Evolutionary conservation across 345 rosid genomes (phyloP), one percentile per base, ranked within the genome.

Genomic region (Gossypium australe): DNA sequence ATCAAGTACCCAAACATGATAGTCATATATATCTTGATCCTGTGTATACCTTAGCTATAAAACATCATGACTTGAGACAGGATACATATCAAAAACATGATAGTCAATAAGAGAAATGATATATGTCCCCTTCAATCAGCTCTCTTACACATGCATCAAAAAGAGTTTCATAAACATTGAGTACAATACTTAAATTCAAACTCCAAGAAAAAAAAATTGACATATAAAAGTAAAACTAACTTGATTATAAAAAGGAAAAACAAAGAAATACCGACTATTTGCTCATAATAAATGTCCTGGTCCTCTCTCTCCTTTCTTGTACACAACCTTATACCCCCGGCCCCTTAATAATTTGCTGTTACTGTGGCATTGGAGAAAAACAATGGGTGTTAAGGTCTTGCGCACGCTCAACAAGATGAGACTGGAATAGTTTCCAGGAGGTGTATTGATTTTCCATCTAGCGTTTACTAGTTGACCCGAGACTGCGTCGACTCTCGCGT

Each of bases 401-500:
- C 57, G 17, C 56, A 27, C 63, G 64, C 59, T 60, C 68, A 45
- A 56, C 63, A 53, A 78, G 77, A 73, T 43, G 53, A 62, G 56
- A 64, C 67, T 14, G 27, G 78, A 76, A 63, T 58, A 73, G 41
- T 69, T 76, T 69, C 70, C 51, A 27, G 58, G 6, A 59, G 18
- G 52, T 34, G 41, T 34, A 34, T 34, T 34, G 68, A 70, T 49
- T 52, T 77, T 73, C 78, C 18, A 10, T 70, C 65, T 62, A 17
- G 60, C 81, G 44, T 34, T 75, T 72, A 62, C 79, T 58, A 57
- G 70, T 82, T 80, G 81, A 85, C 83, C 77, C 58, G 59, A 67
- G 56, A 45, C 56, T 48, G 38, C 20, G 57, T 67, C 62, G 27
- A 18, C 61, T 20, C 38, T 64, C 29, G 9, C n/a, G 71, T 66